Percentiles rank a stretch among this genome's conserved stretches.
These are phyloP conservation scores for Quercus gilva DNA, from an alignment of 306 rosid species.

Conservation along the genomic window DNA sequence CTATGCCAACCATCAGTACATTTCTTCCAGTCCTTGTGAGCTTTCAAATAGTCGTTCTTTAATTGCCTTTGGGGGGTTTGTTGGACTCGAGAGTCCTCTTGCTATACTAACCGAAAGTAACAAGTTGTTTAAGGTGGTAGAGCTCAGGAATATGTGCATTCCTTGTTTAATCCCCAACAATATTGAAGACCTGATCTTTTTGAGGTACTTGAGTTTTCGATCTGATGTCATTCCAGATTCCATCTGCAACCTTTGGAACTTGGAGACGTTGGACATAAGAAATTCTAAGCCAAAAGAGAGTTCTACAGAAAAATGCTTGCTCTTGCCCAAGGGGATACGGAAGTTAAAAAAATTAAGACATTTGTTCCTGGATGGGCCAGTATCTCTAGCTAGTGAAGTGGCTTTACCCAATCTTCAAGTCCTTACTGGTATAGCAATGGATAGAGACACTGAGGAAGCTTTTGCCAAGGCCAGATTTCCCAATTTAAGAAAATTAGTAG, in stretches of 20 bases:
- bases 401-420: constrained; percentile 12
- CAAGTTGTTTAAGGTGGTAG: background rate
- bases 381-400: no score
- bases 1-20: no score
- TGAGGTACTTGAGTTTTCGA: background rate
- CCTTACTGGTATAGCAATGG: background rate
- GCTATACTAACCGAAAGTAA: background rate
- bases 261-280: background rate
- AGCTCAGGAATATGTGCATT: background rate
- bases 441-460: background rate
- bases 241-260: background rate
- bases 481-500: constrained; percentile 6
- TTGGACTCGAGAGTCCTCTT: accelerated
- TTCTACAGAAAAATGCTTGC: accelerated
- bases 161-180: accelerated
- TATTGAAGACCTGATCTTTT: background rate
- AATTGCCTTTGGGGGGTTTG: background rate
- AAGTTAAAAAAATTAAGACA: background rate
- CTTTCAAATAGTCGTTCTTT: background rate
- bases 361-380: background rate
- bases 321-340: background rate
- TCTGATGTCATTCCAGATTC: no score
- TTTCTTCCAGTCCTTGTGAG: background rate
- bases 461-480: constrained; percentile 4
- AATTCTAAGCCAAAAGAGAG: accelerated